Base-by-base conservation (phyloP, 192 early-diverging fungal species). In the Martensiomyces pterosporus region DNA sequence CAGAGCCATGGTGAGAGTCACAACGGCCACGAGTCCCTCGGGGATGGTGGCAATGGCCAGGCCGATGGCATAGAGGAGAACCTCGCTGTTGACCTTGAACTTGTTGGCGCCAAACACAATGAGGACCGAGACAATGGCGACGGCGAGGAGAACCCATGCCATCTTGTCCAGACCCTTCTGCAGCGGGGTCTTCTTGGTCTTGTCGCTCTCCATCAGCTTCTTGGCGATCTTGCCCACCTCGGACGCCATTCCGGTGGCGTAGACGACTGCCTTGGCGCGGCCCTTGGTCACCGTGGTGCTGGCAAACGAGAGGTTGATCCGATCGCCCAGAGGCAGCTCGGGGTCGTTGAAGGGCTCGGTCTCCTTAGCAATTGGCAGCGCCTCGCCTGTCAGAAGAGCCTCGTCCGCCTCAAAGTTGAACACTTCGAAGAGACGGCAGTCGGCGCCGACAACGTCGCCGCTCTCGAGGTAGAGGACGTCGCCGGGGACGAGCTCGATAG, bases 41-140 rank as follows among this genome's bases (percentile, higher is more conserved):
- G 94, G 94, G 64, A 97, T 93, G 18, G 94, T 86, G n/a, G 90
- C 85, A 57, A 97, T 92, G 17, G 87, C 88, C 29, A 95, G 75
- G 29, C 85, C 84, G 37, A 97, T 84, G 21, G 89, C 94, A 55
- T 87, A 87, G 16, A 87, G 60, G 4, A 80, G 75, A 17, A 81
- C 71, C 22, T 87, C 82, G 27, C 68, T 69, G 19, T 47, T 67
- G 41, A 83, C 59, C 23, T 78, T 57, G 65, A 85, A 87, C 46
- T 78, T 79, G 59, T 80, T 76, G 23, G 76, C 77, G 43, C 64
- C 86, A 78, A 97, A 93, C 25, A 90, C 85, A 24, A 97, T 85
- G 41, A 97, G 78, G 16, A 91, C 63, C 5, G 88, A 77, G 24
- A 84, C 32, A 43, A 90, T 53, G 8, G 91, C 83, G 12, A 92